phyloP scores from a whole-genome alignment of 148 eudicot genomes.

The Bassia scoparia region DNA sequence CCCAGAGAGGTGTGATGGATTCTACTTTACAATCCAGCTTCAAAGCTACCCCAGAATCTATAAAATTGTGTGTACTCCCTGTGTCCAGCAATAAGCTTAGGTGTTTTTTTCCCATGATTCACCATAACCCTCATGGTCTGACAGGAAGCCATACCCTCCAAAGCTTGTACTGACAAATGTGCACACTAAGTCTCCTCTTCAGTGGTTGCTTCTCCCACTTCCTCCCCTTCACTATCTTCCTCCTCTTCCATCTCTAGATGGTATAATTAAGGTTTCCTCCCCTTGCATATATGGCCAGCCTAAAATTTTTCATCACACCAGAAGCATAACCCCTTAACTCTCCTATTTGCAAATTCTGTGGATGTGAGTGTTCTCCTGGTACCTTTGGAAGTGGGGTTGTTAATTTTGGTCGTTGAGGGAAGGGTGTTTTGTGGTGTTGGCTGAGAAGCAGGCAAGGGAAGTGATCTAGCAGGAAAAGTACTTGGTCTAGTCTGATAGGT shows the following conservation, averaged over 20 bases:
- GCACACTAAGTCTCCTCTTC: neutral
- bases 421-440: neutral
- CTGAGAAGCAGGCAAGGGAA: no score
- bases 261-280: neutral
- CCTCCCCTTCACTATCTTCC: neutral
- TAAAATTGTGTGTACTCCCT: neutral
- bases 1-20: neutral
- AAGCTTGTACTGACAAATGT: neutral
- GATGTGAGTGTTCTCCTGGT: neutral
- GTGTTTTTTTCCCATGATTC: neutral
- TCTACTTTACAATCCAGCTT: neutral
- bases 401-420: neutral
- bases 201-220: neutral
- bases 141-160: neutral
- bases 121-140: neutral
- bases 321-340: neutral
- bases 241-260: neutral
- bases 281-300: neutral
- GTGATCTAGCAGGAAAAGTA: no score
- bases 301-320: neutral
- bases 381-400: neutral
- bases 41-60: neutral
- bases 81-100: neutral
- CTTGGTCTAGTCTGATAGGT: neutral
- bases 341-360: no score